A percentile compares a stretch with the other conserved stretches of the same genome.
These are phyloP conservation scores for Phytophthora parvispora DNA, from an alignment of 352 stramenopile genomes.

Conservation along the genomic window DNA sequence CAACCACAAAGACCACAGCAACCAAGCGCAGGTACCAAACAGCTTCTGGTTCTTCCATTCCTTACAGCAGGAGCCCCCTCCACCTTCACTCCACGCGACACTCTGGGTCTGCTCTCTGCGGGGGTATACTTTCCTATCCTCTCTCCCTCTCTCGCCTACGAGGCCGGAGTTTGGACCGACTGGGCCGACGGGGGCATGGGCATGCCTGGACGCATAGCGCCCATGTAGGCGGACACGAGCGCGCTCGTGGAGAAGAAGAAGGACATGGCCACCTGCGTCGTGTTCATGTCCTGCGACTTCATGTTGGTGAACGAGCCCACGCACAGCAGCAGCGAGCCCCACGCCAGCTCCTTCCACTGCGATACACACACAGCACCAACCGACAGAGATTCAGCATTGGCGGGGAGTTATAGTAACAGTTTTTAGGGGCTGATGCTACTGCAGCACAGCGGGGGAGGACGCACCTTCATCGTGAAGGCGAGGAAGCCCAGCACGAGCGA, in stretches of 20 bases:
- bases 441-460: neutral
- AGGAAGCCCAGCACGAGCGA: conserved; percentile 68
- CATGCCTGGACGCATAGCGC: conserved; percentile 40
- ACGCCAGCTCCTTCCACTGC: conserved; percentile 77
- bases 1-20: conserved; percentile 5
- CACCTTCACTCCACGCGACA: no score
- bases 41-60: conserved; percentile 21
- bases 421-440: no score
- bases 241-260: conserved; percentile 83
- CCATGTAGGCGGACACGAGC: conserved; percentile 73
- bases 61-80: conserved; percentile 16
- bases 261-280: conserved; percentile 75
- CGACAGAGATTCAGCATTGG: neutral
- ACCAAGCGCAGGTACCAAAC: conserved; percentile 7
- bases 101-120: neutral
- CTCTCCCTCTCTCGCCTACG: conserved; percentile 11
- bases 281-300: conserved; percentile 64
- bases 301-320: conserved; percentile 74
- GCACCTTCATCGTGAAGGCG: conserved; percentile 77
- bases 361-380: conserved; percentile 2
- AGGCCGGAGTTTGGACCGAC: conserved; percentile 21
- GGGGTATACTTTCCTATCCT: conserved; percentile 8
- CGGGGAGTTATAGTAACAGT: neutral
- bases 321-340: conserved; percentile 74
- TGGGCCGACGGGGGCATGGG: conserved; percentile 21